Evolutionary conservation across 2,329 filamentous ascomycete species (phyloP).

Genomic region (Pseudocercospora eumusae): DNA sequence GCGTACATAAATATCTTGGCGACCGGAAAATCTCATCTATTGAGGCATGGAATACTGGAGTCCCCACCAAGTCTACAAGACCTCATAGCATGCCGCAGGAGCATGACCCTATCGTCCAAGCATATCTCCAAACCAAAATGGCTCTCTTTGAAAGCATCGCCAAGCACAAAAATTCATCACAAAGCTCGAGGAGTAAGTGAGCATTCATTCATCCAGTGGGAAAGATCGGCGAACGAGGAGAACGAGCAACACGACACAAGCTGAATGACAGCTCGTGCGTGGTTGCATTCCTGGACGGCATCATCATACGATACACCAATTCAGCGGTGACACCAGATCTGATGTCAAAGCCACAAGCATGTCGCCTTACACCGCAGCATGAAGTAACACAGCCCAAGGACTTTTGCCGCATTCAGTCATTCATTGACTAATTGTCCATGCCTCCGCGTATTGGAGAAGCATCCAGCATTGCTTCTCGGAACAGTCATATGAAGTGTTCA

Average conservation of each 20-base stretch:
- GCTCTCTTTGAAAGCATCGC: conserved; percentile 37
- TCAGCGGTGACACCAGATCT: not conserved
- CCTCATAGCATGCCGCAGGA: conserved; percentile 16
- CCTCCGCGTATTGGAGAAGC: not conserved
- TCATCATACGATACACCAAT: not conserved
- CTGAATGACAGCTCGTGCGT: not conserved
- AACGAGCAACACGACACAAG: not conserved
- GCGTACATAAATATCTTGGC: conserved; percentile 28
- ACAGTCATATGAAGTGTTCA: not conserved
- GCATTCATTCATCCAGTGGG: not conserved
- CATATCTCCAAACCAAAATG: conserved; percentile 42
- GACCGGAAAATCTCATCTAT: conserved; percentile 33
- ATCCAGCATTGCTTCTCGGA: not conserved
- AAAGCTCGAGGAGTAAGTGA: conserved; percentile 12
- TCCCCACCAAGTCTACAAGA: conserved; percentile 28
- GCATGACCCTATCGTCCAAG: conserved; percentile 35
- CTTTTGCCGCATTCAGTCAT: not conserved
- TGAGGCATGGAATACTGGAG: conserved; percentile 33
- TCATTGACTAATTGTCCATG: not conserved
- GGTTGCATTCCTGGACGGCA: not conserved
- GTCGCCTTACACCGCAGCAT: not conserved
- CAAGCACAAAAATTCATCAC: conserved; percentile 13
- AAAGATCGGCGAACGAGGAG: not conserved
- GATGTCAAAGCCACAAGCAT: not conserved
- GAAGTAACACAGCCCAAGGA: not conserved